A percentile compares a stretch with the other conserved stretches of the same genome.
Conservation (phyloP, 345 rosid species). For the Heritiera fomes region DNA sequence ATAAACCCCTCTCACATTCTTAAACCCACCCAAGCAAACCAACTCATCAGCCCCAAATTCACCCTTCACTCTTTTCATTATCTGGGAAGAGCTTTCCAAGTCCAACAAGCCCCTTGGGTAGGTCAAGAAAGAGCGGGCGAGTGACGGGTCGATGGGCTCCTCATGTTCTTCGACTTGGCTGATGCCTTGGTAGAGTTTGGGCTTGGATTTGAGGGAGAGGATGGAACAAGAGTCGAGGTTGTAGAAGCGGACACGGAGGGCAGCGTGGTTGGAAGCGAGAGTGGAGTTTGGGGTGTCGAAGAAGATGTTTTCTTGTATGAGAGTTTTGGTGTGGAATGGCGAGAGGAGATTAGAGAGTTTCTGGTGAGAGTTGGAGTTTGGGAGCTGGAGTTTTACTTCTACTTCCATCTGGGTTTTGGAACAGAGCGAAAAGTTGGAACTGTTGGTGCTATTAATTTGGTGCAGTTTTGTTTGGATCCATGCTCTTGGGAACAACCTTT, state of each 20-base stretch:
- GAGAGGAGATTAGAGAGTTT: constrained; percentile 45
- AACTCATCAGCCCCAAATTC: constrained; percentile 45
- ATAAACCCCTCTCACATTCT: constrained; percentile 59
- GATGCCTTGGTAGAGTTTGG: constrained; percentile 46
- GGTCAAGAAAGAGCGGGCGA: constrained; percentile 41
- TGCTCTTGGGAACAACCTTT: background rate
- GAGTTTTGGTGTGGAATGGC: constrained; percentile 50
- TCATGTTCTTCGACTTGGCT: constrained; percentile 65
- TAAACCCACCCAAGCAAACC: constrained; percentile 60
- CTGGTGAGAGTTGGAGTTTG: constrained; percentile 38
- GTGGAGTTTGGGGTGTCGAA: constrained; percentile 47
- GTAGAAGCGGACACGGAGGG: constrained; percentile 66
- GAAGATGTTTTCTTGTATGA: constrained; percentile 61
- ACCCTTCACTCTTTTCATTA: constrained; percentile 44
- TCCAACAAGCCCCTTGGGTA: constrained; percentile 34
- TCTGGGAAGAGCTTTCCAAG: constrained; percentile 32
- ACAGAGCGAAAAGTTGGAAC: background rate
- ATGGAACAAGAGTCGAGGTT: constrained; percentile 40
- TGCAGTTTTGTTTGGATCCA: background rate
- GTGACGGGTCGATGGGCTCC: constrained; percentile 45
- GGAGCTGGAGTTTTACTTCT: constrained; percentile 60
- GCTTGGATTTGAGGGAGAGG: constrained; percentile 64
- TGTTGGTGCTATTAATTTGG: background rate
- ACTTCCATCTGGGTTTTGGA: constrained; percentile 46
- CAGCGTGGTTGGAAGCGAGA: constrained; percentile 47